These are phyloP conservation scores for Cyclotella baltica DNA, from an alignment of 108 stramenopile species.

Conservation along the genomic window DNA sequence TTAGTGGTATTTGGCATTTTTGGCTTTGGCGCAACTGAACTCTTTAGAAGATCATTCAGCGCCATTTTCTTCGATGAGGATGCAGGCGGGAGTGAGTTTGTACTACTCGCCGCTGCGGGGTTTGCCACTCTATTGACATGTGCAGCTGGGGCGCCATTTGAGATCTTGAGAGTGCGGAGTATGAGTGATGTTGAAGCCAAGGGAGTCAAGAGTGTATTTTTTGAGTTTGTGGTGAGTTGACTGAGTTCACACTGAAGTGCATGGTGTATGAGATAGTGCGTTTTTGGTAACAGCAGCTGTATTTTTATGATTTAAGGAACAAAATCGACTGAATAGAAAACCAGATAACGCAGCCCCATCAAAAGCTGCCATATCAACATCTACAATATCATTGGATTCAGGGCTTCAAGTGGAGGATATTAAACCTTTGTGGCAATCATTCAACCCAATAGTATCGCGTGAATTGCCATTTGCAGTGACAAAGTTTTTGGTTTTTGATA, in stretches of 20 bases:
- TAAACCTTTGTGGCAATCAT: constrained; percentile 79
- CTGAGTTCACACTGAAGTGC: neutral
- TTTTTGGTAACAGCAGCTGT: neutral
- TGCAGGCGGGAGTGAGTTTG: constrained; percentile 60
- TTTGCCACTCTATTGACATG: constrained; percentile 75
- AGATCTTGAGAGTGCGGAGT: constrained; percentile 76
- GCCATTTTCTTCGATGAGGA: constrained; percentile 62
- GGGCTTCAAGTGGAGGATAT: constrained; percentile 45
- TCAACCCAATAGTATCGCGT: constrained; percentile 79
- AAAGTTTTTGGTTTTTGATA: constrained; percentile 87
- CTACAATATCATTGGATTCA: constrained; percentile 3
- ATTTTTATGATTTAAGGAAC: constrained; percentile 18
- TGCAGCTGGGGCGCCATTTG: constrained; percentile 71
- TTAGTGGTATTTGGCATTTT: constrained; percentile 82
- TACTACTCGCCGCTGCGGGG: constrained; percentile 77
- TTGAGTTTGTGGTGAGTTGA: constrained; percentile 61
- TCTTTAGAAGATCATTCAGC: constrained; percentile 87
- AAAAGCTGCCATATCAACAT: constrained; percentile 3
- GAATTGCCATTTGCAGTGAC: constrained; percentile 90
- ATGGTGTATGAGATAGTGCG: neutral
- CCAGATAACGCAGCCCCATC: neutral
- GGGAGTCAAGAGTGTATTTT: constrained; percentile 62
- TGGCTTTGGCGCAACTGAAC: constrained; percentile 91
- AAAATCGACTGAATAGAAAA: constrained; percentile 39
- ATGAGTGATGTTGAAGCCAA: constrained; percentile 74